These are phyloP conservation scores for Lepiota brunneoincarnata DNA, from an alignment of 768 basidiomycete genomes.

Conservation along the genomic window DNA sequence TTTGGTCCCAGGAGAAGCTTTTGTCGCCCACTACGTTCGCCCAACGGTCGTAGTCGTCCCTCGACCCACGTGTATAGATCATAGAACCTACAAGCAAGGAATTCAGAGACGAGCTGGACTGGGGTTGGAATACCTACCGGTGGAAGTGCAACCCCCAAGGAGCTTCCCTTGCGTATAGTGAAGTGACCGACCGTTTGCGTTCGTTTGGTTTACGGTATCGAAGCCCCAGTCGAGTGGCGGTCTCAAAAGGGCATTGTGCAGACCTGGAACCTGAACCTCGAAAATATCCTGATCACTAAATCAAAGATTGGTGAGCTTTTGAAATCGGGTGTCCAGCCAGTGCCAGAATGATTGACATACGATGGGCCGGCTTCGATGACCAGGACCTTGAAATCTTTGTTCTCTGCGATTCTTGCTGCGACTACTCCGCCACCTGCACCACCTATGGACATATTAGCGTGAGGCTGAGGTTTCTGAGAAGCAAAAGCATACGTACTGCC, in stretches of 20 bases:
- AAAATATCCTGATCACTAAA: constrained; percentile 13
- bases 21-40: constrained; percentile 24
- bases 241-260: neutral
- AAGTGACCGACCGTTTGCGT: constrained; percentile 19
- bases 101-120: neutral
- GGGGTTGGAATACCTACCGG: constrained; percentile 14
- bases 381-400: constrained; percentile 16
- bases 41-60: constrained; percentile 27
- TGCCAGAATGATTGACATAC: constrained; percentile 6
- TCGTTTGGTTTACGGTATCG: constrained; percentile 17
- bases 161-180: constrained; percentile 21
- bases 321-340: too few relatives aligned
- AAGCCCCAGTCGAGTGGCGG: constrained; percentile 18
- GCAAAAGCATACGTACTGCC: too few relatives aligned
- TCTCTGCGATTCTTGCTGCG: constrained; percentile 19
- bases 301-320: neutral
- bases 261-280: constrained; percentile 4
- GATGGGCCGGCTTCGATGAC: constrained; percentile 19
- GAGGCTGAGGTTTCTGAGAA: too few relatives aligned
- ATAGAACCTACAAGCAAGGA: constrained; percentile 15
- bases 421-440: constrained; percentile 21
- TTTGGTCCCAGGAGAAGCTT: constrained; percentile 30
- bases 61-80: constrained; percentile 25
- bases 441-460: neutral
- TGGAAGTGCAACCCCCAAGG: constrained; percentile 25